A percentile compares a stretch with the other conserved stretches of the same genome.
These are phyloP conservation scores for Aspergillus arachidicola DNA, from an alignment of 2,329 filamentous ascomycete species.

Conservation along the genomic window DNA sequence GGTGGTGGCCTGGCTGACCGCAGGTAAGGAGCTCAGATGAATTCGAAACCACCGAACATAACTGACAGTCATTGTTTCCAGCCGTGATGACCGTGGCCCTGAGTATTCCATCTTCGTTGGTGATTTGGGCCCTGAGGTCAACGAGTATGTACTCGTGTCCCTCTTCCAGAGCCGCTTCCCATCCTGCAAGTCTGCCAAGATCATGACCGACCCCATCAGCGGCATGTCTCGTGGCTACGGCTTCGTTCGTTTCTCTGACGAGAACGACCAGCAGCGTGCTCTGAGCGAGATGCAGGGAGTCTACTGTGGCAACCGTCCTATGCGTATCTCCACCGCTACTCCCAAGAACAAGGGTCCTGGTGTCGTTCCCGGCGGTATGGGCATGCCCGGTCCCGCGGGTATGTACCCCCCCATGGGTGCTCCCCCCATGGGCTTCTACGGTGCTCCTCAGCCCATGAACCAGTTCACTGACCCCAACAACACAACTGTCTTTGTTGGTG, in stretches of 20 bases:
- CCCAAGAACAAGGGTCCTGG: conserved; percentile 80
- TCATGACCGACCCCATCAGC: conserved; percentile 98
- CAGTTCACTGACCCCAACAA: conserved; percentile 99
- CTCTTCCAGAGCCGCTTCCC: conserved; percentile 96
- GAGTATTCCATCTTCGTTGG: conserved; percentile 98
- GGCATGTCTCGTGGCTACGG: conserved; percentile 97
- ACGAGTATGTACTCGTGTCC: conserved; percentile 95
- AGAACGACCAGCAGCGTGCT: conserved; percentile 93
- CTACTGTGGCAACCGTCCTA: conserved; percentile 96
- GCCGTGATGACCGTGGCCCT: conserved; percentile 89
- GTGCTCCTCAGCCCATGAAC: conserved; percentile 84
- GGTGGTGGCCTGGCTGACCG: conserved; percentile 94
- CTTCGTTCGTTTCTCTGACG: conserved; percentile 95
- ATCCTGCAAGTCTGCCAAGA: conserved; percentile 98
- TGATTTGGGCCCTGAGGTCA: conserved; percentile 95
- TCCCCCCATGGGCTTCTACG: conserved; percentile 67
- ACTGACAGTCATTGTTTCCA: conserved; percentile 21
- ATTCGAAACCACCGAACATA: neutral
- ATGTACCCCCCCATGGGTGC: conserved; percentile 70
- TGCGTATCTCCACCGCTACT: conserved; percentile 97
- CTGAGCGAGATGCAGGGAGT: conserved; percentile 98
- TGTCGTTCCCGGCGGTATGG: conserved; percentile 54
- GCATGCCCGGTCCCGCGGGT: conserved; percentile 59
- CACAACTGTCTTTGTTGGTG: conserved; percentile 97
- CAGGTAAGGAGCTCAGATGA: conserved; percentile 58